These are phyloP conservation scores for Phaseolus coccineus DNA, from an alignment of 331 rosid genomes.

Conservation along the genomic window DNA sequence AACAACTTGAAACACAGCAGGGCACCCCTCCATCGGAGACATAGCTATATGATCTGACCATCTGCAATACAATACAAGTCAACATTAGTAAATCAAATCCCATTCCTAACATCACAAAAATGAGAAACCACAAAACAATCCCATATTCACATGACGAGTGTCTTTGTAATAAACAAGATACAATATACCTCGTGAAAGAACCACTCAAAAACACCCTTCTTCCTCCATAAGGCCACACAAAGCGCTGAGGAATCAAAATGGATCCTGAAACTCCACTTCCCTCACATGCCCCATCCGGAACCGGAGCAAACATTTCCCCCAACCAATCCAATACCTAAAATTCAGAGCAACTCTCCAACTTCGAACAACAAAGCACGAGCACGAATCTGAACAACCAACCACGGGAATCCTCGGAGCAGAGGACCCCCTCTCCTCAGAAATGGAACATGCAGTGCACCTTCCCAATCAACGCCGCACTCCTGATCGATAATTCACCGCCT, in stretches of 20 bases:
- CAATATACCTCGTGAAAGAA: constrained; percentile 70
- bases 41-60: constrained; percentile 75
- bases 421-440: constrained; percentile 75
- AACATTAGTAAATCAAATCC: constrained; percentile 36
- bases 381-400: constrained; percentile 43
- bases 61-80: constrained; percentile 53
- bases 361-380: neutral
- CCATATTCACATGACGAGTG: constrained; percentile 19
- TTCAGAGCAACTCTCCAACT: constrained; percentile 32
- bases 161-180: neutral
- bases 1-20: constrained; percentile 80
- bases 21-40: constrained; percentile 82
- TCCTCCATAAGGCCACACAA: constrained; percentile 88
- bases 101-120: neutral
- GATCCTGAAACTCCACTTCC: constrained; percentile 60
- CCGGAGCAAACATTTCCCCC: constrained; percentile 72
- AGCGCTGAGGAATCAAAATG: constrained; percentile 62
- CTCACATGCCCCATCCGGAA: constrained; percentile 54
- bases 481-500: constrained; percentile 49
- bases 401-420: constrained; percentile 78
- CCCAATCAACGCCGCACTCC: constrained; percentile 42
- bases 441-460: constrained; percentile 64
- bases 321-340: constrained; percentile 9
- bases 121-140: constrained; percentile 1
- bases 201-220: constrained; percentile 75